phyloP scores from a whole-genome alignment of 768 basidiomycete species.

The Calocybe indica region DNA sequence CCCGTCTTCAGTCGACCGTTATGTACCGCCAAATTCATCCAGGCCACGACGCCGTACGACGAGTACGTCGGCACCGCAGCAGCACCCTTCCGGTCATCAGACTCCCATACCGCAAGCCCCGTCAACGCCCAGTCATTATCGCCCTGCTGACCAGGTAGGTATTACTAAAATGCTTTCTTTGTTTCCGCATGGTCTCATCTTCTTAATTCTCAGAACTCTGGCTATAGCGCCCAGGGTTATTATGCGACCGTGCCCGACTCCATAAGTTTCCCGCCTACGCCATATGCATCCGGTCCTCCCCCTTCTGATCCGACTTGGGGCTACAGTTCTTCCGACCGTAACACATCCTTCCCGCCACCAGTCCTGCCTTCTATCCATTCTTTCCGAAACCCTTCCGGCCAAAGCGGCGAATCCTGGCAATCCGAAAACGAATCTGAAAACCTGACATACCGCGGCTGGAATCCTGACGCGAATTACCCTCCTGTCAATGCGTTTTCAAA shows the following conservation, averaged over 20 bases:
- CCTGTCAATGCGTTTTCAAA: constrained; percentile 20
- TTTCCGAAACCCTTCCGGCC: constrained; percentile 33
- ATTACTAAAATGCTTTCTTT: too few species aligned
- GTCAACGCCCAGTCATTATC: constrained; percentile 41
- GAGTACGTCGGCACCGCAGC: constrained; percentile 27
- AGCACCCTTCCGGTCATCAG: constrained; percentile 35
- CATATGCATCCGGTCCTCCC: constrained; percentile 34
- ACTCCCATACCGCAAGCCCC: constrained; percentile 41
- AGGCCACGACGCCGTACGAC: constrained; percentile 39
- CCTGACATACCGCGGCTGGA: constrained; percentile 48
- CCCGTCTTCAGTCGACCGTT: constrained; percentile 74
- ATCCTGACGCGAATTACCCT: constrained; percentile 31
- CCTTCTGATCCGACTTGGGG: constrained; percentile 50
- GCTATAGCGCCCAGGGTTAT: constrained; percentile 36
- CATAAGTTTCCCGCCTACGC: constrained; percentile 25
- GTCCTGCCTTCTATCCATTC: constrained; percentile 50
- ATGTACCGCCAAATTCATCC: constrained; percentile 44
- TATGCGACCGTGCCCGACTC: constrained; percentile 38
- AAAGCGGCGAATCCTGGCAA: constrained; percentile 23
- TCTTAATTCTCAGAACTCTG: constrained; percentile 32
- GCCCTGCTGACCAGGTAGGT: constrained; percentile 40
- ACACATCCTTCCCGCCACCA: constrained; percentile 40
- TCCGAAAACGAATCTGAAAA: constrained; percentile 22
- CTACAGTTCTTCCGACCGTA: constrained; percentile 43
- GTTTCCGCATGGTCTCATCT: too few species aligned